Conservation (phyloP, 345 rosid species). For the Populus ilicifolia region DNA sequence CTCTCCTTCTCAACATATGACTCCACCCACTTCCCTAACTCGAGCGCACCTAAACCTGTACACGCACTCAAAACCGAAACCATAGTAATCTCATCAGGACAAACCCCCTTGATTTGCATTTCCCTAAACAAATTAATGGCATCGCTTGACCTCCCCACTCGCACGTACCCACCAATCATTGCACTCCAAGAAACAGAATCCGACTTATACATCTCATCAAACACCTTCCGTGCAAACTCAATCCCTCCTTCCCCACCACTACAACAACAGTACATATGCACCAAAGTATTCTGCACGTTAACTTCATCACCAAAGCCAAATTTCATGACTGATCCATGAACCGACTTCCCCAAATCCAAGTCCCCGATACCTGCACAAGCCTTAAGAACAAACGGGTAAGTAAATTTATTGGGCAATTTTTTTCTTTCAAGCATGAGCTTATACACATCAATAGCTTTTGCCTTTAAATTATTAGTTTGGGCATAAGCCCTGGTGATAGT, state of each 20-base stretch:
- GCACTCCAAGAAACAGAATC: conserved; percentile 58
- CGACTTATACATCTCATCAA: conserved; percentile 41
- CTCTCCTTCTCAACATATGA: conserved; percentile 33
- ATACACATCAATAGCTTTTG: conserved; percentile 32
- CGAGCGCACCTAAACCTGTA: conserved; percentile 51
- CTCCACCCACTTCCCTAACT: conserved; percentile 57
- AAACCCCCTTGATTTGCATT: conserved; percentile 41
- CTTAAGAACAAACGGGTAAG: conserved; percentile 47
- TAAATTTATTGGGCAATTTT: conserved; percentile 45
- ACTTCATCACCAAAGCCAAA: conserved; percentile 39
- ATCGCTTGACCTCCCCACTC: conserved; percentile 32
- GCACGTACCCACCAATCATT: conserved; percentile 52
- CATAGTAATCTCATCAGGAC: conserved; percentile 57
- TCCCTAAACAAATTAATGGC: conserved; percentile 46
- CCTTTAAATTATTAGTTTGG: conserved; percentile 21
- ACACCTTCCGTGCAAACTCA: conserved; percentile 39
- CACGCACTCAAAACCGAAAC: conserved; percentile 52
- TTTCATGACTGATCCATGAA: conserved; percentile 46
- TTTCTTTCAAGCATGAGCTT: conserved; percentile 30
- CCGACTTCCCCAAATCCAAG: conserved; percentile 38
- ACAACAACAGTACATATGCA: conserved; percentile 39
- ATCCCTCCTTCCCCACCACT: conserved; percentile 23
- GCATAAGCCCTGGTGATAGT: conserved; percentile 47
- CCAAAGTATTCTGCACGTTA: conserved; percentile 50
- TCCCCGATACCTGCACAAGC: conserved; percentile 50